Conservation (phyloP, 495 filamentous ascomycete genomes). For the Neurospora africana region DNA sequence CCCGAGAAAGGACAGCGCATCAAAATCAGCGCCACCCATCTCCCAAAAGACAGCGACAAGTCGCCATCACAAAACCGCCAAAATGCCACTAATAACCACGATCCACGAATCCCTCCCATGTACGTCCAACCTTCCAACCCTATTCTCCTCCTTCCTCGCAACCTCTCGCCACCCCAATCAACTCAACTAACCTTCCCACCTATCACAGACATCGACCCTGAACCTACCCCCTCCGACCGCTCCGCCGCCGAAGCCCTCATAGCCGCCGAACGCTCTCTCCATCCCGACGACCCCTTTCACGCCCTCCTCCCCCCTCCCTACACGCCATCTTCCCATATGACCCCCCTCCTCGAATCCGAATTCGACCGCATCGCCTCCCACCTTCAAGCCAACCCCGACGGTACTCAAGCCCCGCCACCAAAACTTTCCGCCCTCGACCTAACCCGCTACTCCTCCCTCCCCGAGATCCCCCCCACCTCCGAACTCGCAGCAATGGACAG, state of each 20-base stretch:
- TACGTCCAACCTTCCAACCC: constrained; percentile 28
- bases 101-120: constrained; percentile 80
- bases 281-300: constrained; percentile 29
- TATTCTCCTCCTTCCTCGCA: background rate
- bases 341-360: constrained; percentile 53
- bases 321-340: constrained; percentile 33
- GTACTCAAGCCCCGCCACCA: constrained; percentile 5
- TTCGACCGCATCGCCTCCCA: constrained; percentile 27
- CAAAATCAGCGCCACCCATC: background rate
- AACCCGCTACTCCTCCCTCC: constrained; percentile 65
- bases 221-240: constrained; percentile 50
- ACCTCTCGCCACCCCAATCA: background rate
- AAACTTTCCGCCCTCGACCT: constrained; percentile 62
- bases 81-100: constrained; percentile 59
- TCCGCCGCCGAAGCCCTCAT: constrained; percentile 54
- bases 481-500: constrained; percentile 7
- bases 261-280: constrained; percentile 46
- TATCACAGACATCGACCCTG: constrained; percentile 56
- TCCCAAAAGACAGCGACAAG: background rate
- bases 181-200: constrained; percentile 8
- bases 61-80: constrained; percentile 4
- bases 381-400: background rate
- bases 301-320: constrained; percentile 27
- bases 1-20: background rate
- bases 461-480: constrained; percentile 13